Base-by-base conservation (phyloP, 2,329 filamentous ascomycete genomes). In the Verticillium klebahnii region DNA sequence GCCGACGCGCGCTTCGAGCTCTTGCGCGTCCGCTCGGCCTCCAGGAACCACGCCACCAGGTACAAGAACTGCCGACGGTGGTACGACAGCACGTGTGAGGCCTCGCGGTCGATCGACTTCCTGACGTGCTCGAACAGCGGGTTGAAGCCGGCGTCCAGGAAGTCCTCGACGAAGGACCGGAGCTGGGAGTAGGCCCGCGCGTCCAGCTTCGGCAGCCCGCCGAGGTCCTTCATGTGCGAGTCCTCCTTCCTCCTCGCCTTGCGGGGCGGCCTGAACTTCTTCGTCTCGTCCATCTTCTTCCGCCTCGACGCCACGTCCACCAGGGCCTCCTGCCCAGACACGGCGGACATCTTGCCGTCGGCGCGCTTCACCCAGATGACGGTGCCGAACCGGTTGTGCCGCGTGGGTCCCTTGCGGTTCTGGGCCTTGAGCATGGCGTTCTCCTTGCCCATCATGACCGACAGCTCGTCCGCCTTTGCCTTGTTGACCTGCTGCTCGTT, bases 311-410 rank as follows among this genome's bases (percentile, higher is more conserved):
- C 83, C 7, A 87, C 85, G 69, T 92, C 88, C 3, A 87, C 85
- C 55, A 99, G 84, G 5, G 91, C 91, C 68, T 93, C 89, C 72
- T 98, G 94, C 1, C 95, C 95, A 0, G 93, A 93, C 1, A 99
- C 84, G 0, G 93, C 93, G 0, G 91, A 90, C 69, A 95, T 85
- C 70, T 93, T 93, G 58, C 90, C 88, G 67, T 93, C 90, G 57
- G 93, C 90, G 61, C 93, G 83, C 77, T 96, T 92, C 40, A 99
- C 87, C 93, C 94, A 98, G 37, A 97, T 88, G 91, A 98, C 98
- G 12, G 93, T 96, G 2, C 95, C 95, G 70, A 98, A 99, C 37
- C 95, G 86, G 68, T 93, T 96, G 74, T 99, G 95, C 57, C 95
- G 83, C 3, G 92, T 93, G 0, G 93, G 91, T 2, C 90, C 91